Conservation (phyloP, 2,329 filamentous ascomycete species). For the Claviceps sp. region DNA sequence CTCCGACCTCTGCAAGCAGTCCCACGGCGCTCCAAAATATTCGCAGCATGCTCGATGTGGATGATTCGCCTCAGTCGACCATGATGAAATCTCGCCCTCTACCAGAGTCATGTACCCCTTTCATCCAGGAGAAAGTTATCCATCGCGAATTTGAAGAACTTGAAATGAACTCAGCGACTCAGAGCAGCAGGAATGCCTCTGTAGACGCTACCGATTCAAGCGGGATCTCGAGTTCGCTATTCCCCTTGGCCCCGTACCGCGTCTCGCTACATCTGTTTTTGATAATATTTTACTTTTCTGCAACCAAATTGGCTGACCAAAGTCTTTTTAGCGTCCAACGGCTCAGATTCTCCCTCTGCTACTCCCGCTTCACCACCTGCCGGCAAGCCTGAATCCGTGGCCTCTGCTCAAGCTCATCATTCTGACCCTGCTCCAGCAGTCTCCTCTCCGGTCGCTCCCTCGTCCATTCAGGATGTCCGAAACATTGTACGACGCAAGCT, state of each 20-base stretch:
- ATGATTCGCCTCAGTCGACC: constrained; percentile 31
- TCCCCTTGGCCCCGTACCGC: constrained; percentile 21
- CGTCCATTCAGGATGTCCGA: constrained; percentile 55
- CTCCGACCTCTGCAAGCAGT: constrained; percentile 5
- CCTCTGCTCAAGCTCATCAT: constrained; percentile 15
- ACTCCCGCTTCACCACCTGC: constrained; percentile 27
- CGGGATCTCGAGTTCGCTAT: not conserved
- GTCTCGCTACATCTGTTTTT: not conserved
- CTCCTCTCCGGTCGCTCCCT: constrained; percentile 19
- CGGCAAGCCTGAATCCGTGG: constrained; percentile 23
- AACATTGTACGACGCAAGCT: constrained; percentile 98
- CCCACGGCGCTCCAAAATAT: constrained; percentile 20
- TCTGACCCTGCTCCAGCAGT: constrained; percentile 23
- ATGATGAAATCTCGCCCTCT: constrained; percentile 30
- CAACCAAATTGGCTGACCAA: constrained; percentile 5
- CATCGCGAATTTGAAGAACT: constrained; percentile 1
- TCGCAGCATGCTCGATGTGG: constrained; percentile 42
- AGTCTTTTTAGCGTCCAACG: constrained; percentile 29
- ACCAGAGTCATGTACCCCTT: constrained; percentile 29
- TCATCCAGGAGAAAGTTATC: constrained; percentile 12
- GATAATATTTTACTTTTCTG: not conserved
- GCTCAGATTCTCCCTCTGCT: constrained; percentile 28
- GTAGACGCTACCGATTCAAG: not conserved
- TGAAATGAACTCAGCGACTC: not conserved
- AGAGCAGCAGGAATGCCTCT: not conserved